phyloP scores from a whole-genome alignment of 345 rosid genomes.

The Odontarrhena argentea region DNA sequence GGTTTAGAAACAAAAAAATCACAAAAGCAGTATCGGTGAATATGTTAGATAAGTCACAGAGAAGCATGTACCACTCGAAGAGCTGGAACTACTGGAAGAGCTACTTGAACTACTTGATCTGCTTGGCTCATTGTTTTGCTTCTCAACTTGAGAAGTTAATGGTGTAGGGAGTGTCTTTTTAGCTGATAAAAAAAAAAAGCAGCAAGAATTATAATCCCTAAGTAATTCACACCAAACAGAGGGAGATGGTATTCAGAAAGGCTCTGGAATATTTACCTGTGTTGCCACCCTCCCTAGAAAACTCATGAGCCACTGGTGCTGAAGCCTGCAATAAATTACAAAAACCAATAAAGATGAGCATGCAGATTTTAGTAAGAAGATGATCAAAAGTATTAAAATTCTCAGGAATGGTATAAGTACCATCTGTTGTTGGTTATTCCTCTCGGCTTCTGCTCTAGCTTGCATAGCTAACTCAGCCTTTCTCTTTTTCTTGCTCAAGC shows the following conservation, averaged over 20 bases:
- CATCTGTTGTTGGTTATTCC: constrained; percentile 57
- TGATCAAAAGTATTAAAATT: background rate
- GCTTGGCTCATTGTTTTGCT: constrained; percentile 62
- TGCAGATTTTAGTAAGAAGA: background rate
- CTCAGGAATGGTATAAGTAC: constrained; percentile 43
- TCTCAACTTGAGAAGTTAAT: constrained; percentile 53
- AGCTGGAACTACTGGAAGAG: constrained; percentile 95
- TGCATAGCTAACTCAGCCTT: constrained; percentile 88
- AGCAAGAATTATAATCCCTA: constrained; percentile 8
- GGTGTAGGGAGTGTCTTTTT: constrained; percentile 53
- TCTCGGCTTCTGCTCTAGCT: constrained; percentile 74
- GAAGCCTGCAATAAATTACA: constrained; percentile 49
- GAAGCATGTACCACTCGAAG: constrained; percentile 80
- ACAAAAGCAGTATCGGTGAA: background rate
- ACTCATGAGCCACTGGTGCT: constrained; percentile 48
- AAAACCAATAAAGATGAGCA: constrained; percentile 7
- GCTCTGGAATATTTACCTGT: constrained; percentile 49
- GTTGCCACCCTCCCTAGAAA: constrained; percentile 56
- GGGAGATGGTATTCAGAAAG: background rate
- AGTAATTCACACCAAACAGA: constrained; percentile 20
- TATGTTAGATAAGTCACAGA: background rate
- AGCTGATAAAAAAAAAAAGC: constrained; percentile 43
- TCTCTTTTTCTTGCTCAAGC: constrained; percentile 95
- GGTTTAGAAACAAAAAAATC: constrained; percentile 3
- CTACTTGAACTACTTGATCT: constrained; percentile 95